Conservation (phyloP, 176 grass and related monocot genomes). For the Carex scoparia region DNA sequence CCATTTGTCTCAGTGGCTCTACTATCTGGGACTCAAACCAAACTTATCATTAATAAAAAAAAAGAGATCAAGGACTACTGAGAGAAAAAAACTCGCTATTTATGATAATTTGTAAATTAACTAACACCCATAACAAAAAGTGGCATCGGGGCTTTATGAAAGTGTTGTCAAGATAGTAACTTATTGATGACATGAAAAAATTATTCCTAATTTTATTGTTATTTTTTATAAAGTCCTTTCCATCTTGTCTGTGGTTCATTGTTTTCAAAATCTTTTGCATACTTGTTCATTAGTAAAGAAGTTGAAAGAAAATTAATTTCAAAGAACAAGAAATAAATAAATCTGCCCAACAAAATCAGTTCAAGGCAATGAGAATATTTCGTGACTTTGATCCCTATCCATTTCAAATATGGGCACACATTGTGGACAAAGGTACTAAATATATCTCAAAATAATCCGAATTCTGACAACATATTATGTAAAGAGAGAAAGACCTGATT, state of each 20-base stretch:
- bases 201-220: neutral
- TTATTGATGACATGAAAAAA: neutral
- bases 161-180: neutral
- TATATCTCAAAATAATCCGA: neutral
- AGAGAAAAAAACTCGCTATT: neutral
- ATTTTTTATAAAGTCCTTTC: neutral
- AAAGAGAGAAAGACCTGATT: conserved; percentile 52
- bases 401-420: neutral
- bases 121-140: neutral
- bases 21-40: conserved; percentile 58
- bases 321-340: neutral
- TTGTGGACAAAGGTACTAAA: neutral
- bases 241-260: neutral
- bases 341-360: neutral
- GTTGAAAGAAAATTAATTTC: neutral
- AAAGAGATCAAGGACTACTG: neutral
- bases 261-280: neutral
- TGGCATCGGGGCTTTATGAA: neutral
- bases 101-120: neutral
- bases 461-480: neutral
- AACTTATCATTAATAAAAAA: neutral
- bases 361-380: neutral
- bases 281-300: neutral
- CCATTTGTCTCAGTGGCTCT: conserved; percentile 85
- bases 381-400: neutral